Base-by-base conservation (phyloP, 768 basidiomycete species). In the Sutorius australiensis region DNA sequence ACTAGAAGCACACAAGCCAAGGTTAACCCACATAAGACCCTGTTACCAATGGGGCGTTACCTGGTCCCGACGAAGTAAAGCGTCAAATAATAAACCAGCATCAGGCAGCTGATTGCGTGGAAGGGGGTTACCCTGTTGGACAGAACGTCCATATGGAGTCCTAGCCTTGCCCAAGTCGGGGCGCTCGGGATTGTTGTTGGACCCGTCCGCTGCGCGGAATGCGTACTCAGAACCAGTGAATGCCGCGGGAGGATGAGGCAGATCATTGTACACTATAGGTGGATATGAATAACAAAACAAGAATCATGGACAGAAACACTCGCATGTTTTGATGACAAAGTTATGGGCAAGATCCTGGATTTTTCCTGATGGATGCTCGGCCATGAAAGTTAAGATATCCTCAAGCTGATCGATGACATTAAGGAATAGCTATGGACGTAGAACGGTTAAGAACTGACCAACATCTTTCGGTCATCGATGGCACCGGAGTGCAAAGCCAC, bases 141-240 rank as follows among this genome's bases (percentile, higher is more conserved):
- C 92, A 41, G 86, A 91, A 24, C 91, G 82, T 17, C 89, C 78
- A 64, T 93, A 93, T 0, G 91, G 85, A 11, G 78, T 83, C 6
- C 83, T 80, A 2, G 91, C 88, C 73, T 84, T 85, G 43, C 92
- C 92, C 71, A 94, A 67, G 53, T 83, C 74, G 2, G 91, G 90
- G 33, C 75, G 65, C 48, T 77, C 74, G 41, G 83, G 74, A 61
- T 92, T 94, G 71, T 95, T 94, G 65, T 73, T 70, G 5, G 83
- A 81, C 8, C 92, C 92, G 67, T 94, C 92, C 4, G 89, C 86
- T 0, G 78, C 66, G 33, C 92, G 82, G 75, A 79, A 92, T 2
- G 82, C 77, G 57, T 82, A 84, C 46, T 80, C 58, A 24, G 76
- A 72, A n/a, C 88, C 83, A 33, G 90, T 67, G 57, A 74, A 82